Evolutionary conservation across 352 stramenopile species (phyloP).

Genomic region (Phytophthora vignae): DNA sequence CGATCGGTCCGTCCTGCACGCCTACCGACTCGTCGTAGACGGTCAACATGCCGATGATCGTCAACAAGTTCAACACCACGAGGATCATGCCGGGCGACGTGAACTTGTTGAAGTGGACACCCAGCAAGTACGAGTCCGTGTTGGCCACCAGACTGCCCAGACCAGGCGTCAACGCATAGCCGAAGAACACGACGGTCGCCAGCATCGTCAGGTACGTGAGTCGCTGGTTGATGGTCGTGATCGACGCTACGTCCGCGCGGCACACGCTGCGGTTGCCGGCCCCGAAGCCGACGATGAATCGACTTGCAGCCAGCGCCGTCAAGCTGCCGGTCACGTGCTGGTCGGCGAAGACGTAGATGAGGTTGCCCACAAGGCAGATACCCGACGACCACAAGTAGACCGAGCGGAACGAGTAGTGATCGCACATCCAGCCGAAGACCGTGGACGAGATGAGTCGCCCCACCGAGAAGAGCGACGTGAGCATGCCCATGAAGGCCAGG

Average conservation of each 20-base stretch:
- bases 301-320: constrained; percentile 54
- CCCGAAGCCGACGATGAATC: constrained; percentile 79
- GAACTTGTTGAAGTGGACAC: constrained; percentile 79
- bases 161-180: constrained; percentile 71
- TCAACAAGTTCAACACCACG: constrained; percentile 61
- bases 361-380: constrained; percentile 72
- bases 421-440: constrained; percentile 84
- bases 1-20: constrained; percentile 59
- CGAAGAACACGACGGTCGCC: constrained; percentile 73
- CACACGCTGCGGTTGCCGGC: constrained; percentile 80
- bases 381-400: constrained; percentile 77
- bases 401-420: constrained; percentile 78
- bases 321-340: constrained; percentile 64
- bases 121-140: constrained; percentile 54
- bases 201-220: constrained; percentile 76
- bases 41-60: constrained; percentile 66
- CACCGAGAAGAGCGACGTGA: constrained; percentile 82
- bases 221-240: constrained; percentile 75
- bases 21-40: constrained; percentile 64
- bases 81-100: constrained; percentile 71
- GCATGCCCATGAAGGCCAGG: constrained; percentile 76
- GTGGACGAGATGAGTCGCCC: constrained; percentile 78
- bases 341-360: constrained; percentile 74
- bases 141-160: constrained; percentile 67
- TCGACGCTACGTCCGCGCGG: constrained; percentile 69